A percentile compares a stretch with the other conserved stretches of the same genome.
Evolutionary conservation across 164 flowering plant species (phyloP).

Genomic region (Nymphaea colorata): DNA sequence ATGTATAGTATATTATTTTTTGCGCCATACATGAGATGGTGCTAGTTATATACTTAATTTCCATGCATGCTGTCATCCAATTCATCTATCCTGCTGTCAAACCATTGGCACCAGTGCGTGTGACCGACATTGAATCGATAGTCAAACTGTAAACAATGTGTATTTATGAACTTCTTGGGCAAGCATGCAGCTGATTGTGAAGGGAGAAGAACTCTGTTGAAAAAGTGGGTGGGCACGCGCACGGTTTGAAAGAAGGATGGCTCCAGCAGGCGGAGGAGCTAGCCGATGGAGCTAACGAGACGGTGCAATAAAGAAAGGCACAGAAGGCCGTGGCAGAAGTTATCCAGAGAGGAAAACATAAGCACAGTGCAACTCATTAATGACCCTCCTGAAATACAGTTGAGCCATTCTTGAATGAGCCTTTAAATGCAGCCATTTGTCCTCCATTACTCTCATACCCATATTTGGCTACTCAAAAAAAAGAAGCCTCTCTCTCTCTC

Average conservation of each 20-base stretch:
- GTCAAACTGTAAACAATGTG: too few relatives aligned
- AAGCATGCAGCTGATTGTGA: too few relatives aligned
- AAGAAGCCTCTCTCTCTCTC: not conserved
- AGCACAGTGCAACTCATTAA: not conserved
- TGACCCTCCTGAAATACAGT: not conserved
- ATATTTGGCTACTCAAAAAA: not conserved
- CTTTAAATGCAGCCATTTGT: not conserved
- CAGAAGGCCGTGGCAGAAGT: not conserved
- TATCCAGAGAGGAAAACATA: not conserved
- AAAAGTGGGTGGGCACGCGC: not conserved
- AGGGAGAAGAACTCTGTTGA: not conserved
- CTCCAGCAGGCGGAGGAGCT: not conserved
- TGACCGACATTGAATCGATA: too few relatives aligned
- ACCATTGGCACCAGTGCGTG: too few relatives aligned
- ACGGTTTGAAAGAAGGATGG: not conserved
- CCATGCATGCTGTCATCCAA: too few relatives aligned
- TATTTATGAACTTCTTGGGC: too few relatives aligned
- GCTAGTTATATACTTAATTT: too few relatives aligned
- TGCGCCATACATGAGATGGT: too few relatives aligned
- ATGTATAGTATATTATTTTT: too few relatives aligned
- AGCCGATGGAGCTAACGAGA: not conserved
- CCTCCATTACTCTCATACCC: not conserved
- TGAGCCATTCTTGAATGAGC: not conserved
- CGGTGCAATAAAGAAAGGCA: not conserved
- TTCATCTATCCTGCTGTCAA: too few relatives aligned